Conservation (phyloP, 192 early-diverging fungal species). For the Geranomyces michiganensis region DNA sequence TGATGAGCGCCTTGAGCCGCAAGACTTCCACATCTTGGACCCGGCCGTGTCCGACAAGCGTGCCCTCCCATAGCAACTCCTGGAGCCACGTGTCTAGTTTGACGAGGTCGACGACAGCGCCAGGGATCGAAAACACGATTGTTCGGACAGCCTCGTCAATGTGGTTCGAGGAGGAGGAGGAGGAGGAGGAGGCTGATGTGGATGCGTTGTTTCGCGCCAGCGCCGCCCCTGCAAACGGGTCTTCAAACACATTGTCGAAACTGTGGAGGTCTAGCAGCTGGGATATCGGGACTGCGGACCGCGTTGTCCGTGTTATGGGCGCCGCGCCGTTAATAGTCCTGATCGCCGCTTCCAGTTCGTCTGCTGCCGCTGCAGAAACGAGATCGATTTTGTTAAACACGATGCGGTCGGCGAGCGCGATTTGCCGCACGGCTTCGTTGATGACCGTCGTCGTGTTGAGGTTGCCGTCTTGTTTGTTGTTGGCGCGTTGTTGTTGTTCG, state of each 20-base stretch:
- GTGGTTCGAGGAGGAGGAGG: constrained; percentile 37
- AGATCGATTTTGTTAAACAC: constrained; percentile 88
- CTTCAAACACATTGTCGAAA: constrained; percentile 54
- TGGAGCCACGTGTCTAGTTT: constrained; percentile 80
- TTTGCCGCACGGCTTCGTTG: constrained; percentile 78
- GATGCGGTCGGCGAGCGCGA: constrained; percentile 87
- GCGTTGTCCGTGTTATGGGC: constrained; percentile 41
- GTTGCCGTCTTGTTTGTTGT: constrained; percentile 61
- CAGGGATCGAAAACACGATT: constrained; percentile 56
- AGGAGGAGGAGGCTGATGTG: too few species aligned
- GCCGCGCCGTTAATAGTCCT: constrained; percentile 57
- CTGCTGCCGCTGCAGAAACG: constrained; percentile 37
- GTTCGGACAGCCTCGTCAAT: constrained; percentile 57
- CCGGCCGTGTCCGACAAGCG: neutral
- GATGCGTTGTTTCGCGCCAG: too few species aligned
- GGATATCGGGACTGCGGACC: constrained; percentile 56
- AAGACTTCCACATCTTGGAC: constrained; percentile 46
- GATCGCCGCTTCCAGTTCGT: constrained; percentile 49
- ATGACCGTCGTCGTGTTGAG: too few species aligned
- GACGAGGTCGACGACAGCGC: constrained; percentile 45
- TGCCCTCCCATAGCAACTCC: constrained; percentile 67
- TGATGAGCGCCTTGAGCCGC: constrained; percentile 64
- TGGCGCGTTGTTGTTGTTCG: constrained; percentile 55
- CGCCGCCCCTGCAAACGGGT: constrained; percentile 26
- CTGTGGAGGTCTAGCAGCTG: constrained; percentile 65